Conservation (phyloP, 2,329 filamentous ascomycete species). For the Pseudogymnoascus sp. region DNA sequence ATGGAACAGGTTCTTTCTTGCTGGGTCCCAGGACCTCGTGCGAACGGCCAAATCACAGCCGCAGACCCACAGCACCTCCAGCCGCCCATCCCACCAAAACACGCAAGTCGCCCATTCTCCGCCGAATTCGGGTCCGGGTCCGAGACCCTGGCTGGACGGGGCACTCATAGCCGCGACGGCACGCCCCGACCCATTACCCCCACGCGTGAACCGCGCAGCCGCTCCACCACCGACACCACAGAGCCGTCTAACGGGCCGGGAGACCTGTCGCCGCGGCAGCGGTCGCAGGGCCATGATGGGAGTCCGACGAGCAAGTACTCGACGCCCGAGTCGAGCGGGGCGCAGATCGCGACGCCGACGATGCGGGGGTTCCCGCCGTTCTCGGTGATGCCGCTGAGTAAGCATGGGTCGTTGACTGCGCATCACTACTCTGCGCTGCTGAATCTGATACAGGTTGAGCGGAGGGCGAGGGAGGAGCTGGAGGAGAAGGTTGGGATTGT, state of each 20-base stretch:
- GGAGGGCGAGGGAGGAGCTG: constrained; percentile 44
- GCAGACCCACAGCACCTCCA: background rate
- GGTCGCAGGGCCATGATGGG: background rate
- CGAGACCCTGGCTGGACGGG: background rate
- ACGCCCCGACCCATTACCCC: background rate
- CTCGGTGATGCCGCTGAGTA: constrained; percentile 20
- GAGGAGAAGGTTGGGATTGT: constrained; percentile 42
- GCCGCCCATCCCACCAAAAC: background rate
- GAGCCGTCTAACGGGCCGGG: background rate
- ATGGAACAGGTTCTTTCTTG: constrained; percentile 35
- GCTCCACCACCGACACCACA: background rate
- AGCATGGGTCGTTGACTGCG: constrained; percentile 25
- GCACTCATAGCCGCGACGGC: background rate
- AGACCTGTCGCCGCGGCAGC: background rate
- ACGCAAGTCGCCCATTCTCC: background rate
- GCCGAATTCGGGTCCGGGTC: background rate
- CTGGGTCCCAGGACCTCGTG: background rate
- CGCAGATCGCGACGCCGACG: constrained; percentile 7
- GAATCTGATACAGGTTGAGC: constrained; percentile 47
- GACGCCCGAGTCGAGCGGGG: background rate
- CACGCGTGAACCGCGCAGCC: background rate
- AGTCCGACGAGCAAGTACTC: background rate
- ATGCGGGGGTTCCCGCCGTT: constrained; percentile 22
- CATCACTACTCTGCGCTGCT: constrained; percentile 44
- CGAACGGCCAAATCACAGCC: background rate